Evolutionary conservation across 305 asterid species (phyloP), one percentile per base, ranked within the genome.

Genomic region (Fraxinus nigra): DNA sequence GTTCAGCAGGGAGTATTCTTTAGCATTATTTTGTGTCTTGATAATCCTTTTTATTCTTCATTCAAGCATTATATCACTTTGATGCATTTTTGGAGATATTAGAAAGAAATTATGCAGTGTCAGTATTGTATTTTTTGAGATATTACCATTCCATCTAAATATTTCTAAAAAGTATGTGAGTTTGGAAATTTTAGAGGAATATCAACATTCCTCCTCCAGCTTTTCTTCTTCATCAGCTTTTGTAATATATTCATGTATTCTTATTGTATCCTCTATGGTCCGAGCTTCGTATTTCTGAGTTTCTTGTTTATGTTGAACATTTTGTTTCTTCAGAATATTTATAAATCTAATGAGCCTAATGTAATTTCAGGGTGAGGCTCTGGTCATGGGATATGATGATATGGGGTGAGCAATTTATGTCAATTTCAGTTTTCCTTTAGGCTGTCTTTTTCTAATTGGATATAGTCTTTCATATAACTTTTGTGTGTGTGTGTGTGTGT

Each of bases 311-410:
- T 32, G 51, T 34, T 18, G 75, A 75, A 28, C 72, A 70, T 37
- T 73, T 76, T 78, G 43, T 75, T 78, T 73, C 43, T 79, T 59
- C 63, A 67, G 46, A 30, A 30, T 79, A 72, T 63, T 78, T 63
- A 46, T 67, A 48, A 75, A 79, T 83, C 78, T 87, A 75, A 92
- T 75, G 72, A 84, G 82, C 79, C 85, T 80, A 85, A 38, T 78
- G 79, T 84, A 75, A 85, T 90, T 87, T 81, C 98, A 96, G 99
- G 99, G 99, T 8, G 98, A 96, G 85, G 99, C 99, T 77, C 92
- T 96, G 67, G 98, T 96, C 77, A 92, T 94, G 98, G 99, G 99
- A 89, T 96, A 94, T 85, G 98, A 93, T 89, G 98, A 93, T 69
- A 94, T 96, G 99, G 99, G 99, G 99, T 96, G 87, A 94, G 99